Evolutionary conservation across 1,284 basidiomycete species (phyloP), one percentile per base, ranked within the genome.

Genomic region (Heterobasidion occidentale): DNA sequence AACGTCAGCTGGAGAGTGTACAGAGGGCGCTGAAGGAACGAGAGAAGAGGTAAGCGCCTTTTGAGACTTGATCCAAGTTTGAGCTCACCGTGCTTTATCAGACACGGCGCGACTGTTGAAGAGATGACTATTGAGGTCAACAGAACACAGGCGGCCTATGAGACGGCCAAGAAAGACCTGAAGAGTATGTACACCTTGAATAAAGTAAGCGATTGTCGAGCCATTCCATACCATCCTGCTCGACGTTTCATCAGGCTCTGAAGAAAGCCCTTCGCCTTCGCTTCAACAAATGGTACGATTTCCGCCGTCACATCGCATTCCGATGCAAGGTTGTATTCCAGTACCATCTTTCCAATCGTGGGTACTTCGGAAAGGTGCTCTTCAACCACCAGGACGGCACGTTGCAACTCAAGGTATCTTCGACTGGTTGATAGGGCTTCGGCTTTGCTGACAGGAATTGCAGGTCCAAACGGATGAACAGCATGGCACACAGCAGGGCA

Each of bases 241-340:
- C 17, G 11, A 1, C 46, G 50, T 17, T 59, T 64, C 52, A 56
- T 2, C 54, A 91, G 88, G 74, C 75, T 44, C 73, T 94, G 49
- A 80, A 78, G 62, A 67, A 74, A 6, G 89, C 92, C 0, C 74
- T 94, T 50, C 68, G 77, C 15, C 65, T 77, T 12, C 90, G 95
- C 27, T 70, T 88, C 56, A 67, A 74, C 11, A 83, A 83, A 62
- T 99, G 96, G 96, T 80, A 88, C 57, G 83, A 88, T 54, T 95
- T 97, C 75, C 84, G 95, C 53, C 78, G 83, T 9, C 87, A 90
- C 63, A 94, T 94, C 59, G 87, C 93, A 9, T 75, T 92, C 27
- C 86, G 93, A 7, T 94, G 92, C 70, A 92, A 90, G 65, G 74
- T 86, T 50, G 83, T 87, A 48, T 98, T 98, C 75, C 79, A 84